Conservation (phyloP, 257 asterid genomes). For the Knoxia roxburghii region DNA sequence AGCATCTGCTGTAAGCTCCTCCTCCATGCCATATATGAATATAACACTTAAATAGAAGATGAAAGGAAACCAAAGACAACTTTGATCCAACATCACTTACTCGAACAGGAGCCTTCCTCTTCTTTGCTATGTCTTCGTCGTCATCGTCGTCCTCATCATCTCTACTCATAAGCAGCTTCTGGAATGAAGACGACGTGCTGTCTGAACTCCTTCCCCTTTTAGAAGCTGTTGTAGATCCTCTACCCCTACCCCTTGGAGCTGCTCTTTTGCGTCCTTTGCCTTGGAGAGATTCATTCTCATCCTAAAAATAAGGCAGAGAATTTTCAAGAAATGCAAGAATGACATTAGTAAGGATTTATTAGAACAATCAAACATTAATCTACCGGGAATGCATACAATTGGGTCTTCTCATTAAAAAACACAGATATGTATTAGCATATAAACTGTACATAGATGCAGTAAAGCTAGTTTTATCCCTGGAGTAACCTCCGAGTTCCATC, state of each 20-base stretch:
- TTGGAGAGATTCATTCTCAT: slow-evolving; percentile 42
- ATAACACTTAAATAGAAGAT: too few species aligned
- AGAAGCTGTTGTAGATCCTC: slow-evolving; percentile 58
- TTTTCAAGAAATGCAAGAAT: not conserved
- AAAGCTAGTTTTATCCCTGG: too few species aligned
- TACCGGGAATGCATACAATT: too few species aligned
- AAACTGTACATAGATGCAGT: too few species aligned
- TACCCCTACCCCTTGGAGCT: slow-evolving; percentile 83
- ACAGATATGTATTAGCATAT: too few species aligned
- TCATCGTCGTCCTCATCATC: slow-evolving; percentile 71
- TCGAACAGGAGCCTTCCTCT: slow-evolving; percentile 65
- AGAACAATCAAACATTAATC: too few species aligned
- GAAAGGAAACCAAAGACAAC: slow-evolving; percentile 7
- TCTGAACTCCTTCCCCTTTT: slow-evolving; percentile 81
- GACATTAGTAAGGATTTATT: too few species aligned
- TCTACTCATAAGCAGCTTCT: slow-evolving; percentile 52
- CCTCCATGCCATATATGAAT: not conserved
- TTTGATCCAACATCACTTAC: slow-evolving; percentile 34
- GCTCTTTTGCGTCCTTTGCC: slow-evolving; percentile 82
- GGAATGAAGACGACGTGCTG: slow-evolving; percentile 67
- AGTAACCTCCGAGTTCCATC: too few species aligned
- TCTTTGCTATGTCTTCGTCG: slow-evolving; percentile 56
- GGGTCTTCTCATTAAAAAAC: too few species aligned
- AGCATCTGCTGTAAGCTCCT: not conserved
- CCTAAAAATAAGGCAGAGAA: slow-evolving; percentile 30